Evolutionary conservation across 1,284 basidiomycete genomes (phyloP).

Genomic region (Crucibulum parvulum): DNA sequence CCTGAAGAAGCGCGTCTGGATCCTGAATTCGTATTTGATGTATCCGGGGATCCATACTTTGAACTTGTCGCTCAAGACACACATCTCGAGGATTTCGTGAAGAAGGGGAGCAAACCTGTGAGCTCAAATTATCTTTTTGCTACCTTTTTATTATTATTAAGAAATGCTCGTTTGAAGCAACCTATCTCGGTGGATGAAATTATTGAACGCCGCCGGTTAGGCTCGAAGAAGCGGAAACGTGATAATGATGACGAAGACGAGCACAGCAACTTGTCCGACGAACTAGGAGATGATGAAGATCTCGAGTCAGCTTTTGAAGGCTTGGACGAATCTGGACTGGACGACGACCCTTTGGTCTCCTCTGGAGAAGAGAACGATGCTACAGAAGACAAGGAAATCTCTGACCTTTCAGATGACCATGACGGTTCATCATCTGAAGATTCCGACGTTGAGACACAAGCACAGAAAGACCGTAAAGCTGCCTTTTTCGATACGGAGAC

Average conservation of each 20-base stretch:
- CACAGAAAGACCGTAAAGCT: conserved; percentile 80
- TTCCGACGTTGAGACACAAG: conserved; percentile 73
- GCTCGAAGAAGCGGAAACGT: conserved; percentile 20
- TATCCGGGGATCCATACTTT: conserved; percentile 72
- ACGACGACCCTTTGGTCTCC: conserved; percentile 52
- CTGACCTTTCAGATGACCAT: conserved; percentile 32
- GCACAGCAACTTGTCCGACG: conserved; percentile 34
- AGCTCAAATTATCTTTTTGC: conserved; percentile 27
- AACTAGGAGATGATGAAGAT: conserved; percentile 19
- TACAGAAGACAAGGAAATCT: conserved; percentile 37
- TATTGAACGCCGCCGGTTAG: conserved; percentile 45
- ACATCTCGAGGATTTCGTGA: conserved; percentile 59
- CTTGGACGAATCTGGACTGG: conserved; percentile 48
- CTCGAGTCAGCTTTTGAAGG: conserved; percentile 46
- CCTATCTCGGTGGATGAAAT: conserved; percentile 91
- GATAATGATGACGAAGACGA: conserved; percentile 29
- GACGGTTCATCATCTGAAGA: conserved; percentile 43
- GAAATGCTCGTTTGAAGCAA: conserved; percentile 48
- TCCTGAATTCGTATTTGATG: conserved; percentile 85
- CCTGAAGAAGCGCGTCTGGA: conserved; percentile 73
- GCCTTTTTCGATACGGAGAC: conserved; percentile 83
- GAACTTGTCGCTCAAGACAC: conserved; percentile 53
- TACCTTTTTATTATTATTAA: conserved; percentile 15
- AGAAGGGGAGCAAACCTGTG: conserved; percentile 71
- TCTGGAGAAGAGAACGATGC: conserved; percentile 47